phyloP scores from a whole-genome alignment of 2,329 filamentous ascomycete species.

The Exserohilum turcica region DNA sequence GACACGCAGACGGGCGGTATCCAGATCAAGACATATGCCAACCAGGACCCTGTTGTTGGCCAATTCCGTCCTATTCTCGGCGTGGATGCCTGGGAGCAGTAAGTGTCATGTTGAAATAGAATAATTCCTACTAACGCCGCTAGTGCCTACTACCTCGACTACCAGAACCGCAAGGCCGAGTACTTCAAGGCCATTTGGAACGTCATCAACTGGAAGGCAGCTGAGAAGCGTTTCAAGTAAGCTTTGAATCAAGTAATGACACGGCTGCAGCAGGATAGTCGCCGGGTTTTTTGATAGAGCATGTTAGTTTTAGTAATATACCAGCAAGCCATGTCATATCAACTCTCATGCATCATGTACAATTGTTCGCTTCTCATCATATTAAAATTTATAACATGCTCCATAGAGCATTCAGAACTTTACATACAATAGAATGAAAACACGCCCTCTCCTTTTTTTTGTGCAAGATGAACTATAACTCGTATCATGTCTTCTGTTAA shows the following conservation, averaged over 20 bases:
- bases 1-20: constrained; percentile 65
- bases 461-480: too few relatives aligned
- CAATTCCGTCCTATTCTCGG: constrained; percentile 82
- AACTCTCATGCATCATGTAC: background rate
- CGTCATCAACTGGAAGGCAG: constrained; percentile 93
- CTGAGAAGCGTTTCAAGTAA: constrained; percentile 72
- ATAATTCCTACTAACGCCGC: background rate
- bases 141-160: constrained; percentile 68
- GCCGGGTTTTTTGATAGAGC: background rate
- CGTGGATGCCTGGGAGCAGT: constrained; percentile 92
- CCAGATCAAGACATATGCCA: constrained; percentile 72
- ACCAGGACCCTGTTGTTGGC: constrained; percentile 88
- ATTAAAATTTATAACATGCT: too few relatives aligned
- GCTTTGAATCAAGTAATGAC: background rate
- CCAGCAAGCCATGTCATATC: background rate
- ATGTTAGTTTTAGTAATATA: constrained; percentile 13
- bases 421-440: too few relatives aligned
- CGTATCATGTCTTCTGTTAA: background rate
- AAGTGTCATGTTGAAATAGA: background rate
- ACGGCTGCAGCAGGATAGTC: constrained; percentile 2
- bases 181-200: constrained; percentile 95
- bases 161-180: constrained; percentile 95
- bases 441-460: too few relatives aligned
- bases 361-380: background rate
- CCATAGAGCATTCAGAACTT: too few relatives aligned